These are phyloP conservation scores for Plasmodium vivax DNA, from an alignment of 169 alveolate genomes.

Conservation along the genomic window DNA sequence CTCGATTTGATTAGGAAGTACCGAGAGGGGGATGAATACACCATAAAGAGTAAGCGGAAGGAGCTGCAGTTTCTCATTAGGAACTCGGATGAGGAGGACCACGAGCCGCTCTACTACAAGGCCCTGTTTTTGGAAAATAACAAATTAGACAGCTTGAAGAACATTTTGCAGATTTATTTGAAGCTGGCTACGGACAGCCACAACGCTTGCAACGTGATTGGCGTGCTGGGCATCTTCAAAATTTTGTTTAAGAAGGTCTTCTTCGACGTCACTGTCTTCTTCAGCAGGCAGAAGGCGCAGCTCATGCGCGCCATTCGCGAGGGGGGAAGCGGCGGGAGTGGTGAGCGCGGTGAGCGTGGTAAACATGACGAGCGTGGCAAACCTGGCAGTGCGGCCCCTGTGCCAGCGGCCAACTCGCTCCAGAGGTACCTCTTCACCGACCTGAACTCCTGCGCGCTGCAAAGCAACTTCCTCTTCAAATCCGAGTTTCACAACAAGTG, in stretches of 20 bases:
- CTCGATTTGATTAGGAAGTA: constrained; percentile 52
- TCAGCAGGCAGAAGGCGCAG: background rate
- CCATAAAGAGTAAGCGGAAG: constrained; percentile 67
- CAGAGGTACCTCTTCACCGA: background rate
- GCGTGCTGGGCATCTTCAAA: constrained; percentile 47
- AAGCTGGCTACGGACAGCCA: constrained; percentile 60
- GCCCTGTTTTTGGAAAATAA: constrained; percentile 47
- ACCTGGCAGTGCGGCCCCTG: background rate
- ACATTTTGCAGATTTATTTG: constrained; percentile 52
- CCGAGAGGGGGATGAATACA: constrained; percentile 60
- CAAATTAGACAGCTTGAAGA: constrained; percentile 45
- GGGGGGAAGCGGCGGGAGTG: no score
- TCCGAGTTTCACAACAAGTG: constrained; percentile 39
- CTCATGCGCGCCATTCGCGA: background rate
- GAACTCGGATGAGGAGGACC: constrained; percentile 39
- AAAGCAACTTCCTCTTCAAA: constrained; percentile 24
- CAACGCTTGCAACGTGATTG: constrained; percentile 65
- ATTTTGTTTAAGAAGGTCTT: constrained; percentile 59
- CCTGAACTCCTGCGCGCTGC: constrained; percentile 1
- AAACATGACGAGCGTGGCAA: background rate
- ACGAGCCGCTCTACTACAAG: constrained; percentile 48
- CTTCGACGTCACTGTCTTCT: constrained; percentile 15
- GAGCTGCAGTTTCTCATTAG: constrained; percentile 40
- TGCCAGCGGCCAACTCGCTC: background rate
- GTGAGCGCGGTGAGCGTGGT: background rate